phyloP scores from a whole-genome alignment of 2,329 filamentous ascomycete species.

The Periconia macrospinosa region DNA sequence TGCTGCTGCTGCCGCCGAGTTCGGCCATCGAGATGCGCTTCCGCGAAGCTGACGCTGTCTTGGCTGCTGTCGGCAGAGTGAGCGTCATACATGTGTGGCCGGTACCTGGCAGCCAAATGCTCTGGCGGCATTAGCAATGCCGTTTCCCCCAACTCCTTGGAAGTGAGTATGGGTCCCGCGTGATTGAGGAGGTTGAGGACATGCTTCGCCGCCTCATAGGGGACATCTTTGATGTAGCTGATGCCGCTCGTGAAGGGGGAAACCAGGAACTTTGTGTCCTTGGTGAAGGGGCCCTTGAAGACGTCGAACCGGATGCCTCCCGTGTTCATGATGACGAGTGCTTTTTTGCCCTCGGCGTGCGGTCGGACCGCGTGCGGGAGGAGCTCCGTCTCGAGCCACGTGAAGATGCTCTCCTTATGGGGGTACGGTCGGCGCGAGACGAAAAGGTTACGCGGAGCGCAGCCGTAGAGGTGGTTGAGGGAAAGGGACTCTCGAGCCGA shows the following conservation, averaged over 20 bases:
- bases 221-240: slow-evolving; percentile 76
- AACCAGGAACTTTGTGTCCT: slow-evolving; percentile 81
- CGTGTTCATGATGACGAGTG: slow-evolving; percentile 80
- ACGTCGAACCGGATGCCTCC: slow-evolving; percentile 94
- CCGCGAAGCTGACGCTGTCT: neutral
- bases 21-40: neutral
- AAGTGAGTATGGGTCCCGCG: slow-evolving; percentile 54
- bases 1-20: neutral
- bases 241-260: slow-evolving; percentile 86
- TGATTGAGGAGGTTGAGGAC: slow-evolving; percentile 64
- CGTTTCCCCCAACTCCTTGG: slow-evolving; percentile 27
- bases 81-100: slow-evolving; percentile 17
- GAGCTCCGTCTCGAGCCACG: slow-evolving; percentile 75
- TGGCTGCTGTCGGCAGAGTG: neutral
- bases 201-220: slow-evolving; percentile 72
- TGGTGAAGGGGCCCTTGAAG: slow-evolving; percentile 87
- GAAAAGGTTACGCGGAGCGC: slow-evolving; percentile 79
- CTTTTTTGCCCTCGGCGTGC: slow-evolving; percentile 56
- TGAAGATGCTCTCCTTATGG: slow-evolving; percentile 73
- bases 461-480: slow-evolving; percentile 78
- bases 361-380: slow-evolving; percentile 64
- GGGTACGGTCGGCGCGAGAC: slow-evolving; percentile 78
- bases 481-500: slow-evolving; percentile 69
- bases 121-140: slow-evolving; percentile 50
- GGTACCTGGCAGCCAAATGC: slow-evolving; percentile 38